Base-by-base conservation (phyloP, 2,329 filamentous ascomycete genomes). In the Rhynchosporium agropyri region DNA sequence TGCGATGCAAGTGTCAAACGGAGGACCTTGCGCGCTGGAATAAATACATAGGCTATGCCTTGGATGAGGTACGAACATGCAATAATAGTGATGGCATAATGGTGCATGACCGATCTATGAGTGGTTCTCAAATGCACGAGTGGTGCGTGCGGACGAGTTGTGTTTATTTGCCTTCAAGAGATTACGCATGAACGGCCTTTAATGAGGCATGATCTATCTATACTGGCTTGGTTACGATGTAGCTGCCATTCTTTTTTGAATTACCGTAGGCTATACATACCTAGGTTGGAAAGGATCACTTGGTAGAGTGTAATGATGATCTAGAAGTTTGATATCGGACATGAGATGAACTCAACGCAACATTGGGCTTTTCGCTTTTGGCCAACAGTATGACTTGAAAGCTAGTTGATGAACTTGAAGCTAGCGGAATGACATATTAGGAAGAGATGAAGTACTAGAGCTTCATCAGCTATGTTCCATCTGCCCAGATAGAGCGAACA, bases 301-400 rank as follows among this genome's bases (percentile, higher is more conserved):
- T 51, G 54, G 26, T 51, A 49, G 26, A 6, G 20, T 40, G 28
- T 26, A 13, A 51, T 29, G 45, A 54, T 4, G 36, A 49, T 55
- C 28, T 20, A 15, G 45, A 54, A 45, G 36, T 5, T 42, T 56
- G 51, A 62, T 26, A 10, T 45, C 28, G 56, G 59, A 62, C 36
- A 63, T 65, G 61, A 55, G 64, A 65, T 54, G 62, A 66, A 64
- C 60, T 50, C 26, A 45, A 36, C 10, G 9, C 5, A 7, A 20
- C 29, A 31, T 57, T 40, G n/a, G 36, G n/a, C 12, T 15, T 28
- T 56, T 36, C n/a, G n/a, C n/a, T n/a, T 31, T 53, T 53, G 50
- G 50, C 50, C 50, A 28, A 33, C 33, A 53, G 26, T 20, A n/a
- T 15, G 15, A 54, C 15, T 6, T 28, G n/a, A 28, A 29, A 49